Conservation (phyloP, 129 eudicot genomes). For the Ambrosia artemisiifolia region DNA sequence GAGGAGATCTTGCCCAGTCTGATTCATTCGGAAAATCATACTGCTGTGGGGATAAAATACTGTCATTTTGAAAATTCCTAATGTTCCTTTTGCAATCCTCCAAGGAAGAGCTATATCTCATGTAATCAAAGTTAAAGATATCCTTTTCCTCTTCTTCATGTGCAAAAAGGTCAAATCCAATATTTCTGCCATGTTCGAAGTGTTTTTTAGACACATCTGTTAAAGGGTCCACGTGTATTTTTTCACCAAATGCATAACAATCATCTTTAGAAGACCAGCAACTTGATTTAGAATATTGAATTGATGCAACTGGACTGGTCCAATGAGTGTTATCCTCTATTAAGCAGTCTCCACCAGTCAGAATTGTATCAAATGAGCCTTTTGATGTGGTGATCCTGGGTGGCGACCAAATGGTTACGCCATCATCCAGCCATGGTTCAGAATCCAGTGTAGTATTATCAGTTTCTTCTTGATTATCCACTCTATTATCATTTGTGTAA, state of each 20-base stretch:
- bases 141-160: conserved; percentile 27
- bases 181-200: conserved; percentile 14
- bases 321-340: conserved; percentile 25
- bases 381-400: conserved; percentile 24
- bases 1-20: conserved; percentile 24
- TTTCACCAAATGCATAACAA: conserved; percentile 22
- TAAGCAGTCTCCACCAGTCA: conserved; percentile 18
- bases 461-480: conserved; percentile 20
- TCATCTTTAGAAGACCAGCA: conserved; percentile 27
- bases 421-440: conserved; percentile 26
- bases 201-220: conserved; percentile 18
- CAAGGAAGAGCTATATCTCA: conserved; percentile 16
- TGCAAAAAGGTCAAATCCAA: conserved; percentile 19
- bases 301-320: conserved; percentile 28
- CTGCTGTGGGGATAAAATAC: conserved; percentile 23
- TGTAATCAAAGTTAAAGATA: conserved; percentile 14
- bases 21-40: conserved; percentile 29
- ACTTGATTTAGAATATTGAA: conserved; percentile 19
- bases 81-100: conserved; percentile 20
- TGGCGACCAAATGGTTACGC: conserved; percentile 30
- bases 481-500: conserved; percentile 22
- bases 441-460: conserved; percentile 21
- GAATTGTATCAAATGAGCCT: conserved; percentile 25
- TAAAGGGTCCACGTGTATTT: conserved; percentile 20
- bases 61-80: conserved; percentile 14